Evolutionary conservation across 2,329 filamentous ascomycete species (phyloP).

Genomic region (Fusarium sp.): DNA sequence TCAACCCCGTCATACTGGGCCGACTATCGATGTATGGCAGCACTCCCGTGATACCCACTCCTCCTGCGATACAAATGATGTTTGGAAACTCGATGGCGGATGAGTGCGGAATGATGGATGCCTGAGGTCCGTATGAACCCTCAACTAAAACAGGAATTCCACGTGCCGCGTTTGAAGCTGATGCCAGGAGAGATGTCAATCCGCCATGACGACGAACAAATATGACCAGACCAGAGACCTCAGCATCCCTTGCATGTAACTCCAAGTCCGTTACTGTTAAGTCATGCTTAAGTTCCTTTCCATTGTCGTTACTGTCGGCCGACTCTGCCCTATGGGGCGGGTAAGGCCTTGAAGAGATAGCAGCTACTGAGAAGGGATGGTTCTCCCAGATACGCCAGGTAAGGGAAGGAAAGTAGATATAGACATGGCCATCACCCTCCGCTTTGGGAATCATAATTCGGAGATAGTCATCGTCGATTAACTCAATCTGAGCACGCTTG

Average conservation of each 20-base stretch:
- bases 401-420: constrained; percentile 46
- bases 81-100: constrained; percentile 33
- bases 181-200: constrained; percentile 35
- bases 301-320: background rate
- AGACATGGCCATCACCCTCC: constrained; percentile 43
- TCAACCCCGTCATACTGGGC: constrained; percentile 18
- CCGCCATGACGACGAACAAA: constrained; percentile 44
- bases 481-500: constrained; percentile 40
- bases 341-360: constrained; percentile 15
- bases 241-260: constrained; percentile 14
- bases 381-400: constrained; percentile 49
- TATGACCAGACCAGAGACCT: constrained; percentile 40
- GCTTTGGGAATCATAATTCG: constrained; percentile 43
- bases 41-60: constrained; percentile 47
- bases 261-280: background rate
- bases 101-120: background rate
- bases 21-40: constrained; percentile 40
- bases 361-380: constrained; percentile 48
- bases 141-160: constrained; percentile 46
- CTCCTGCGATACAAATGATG: constrained; percentile 45
- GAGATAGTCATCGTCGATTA: constrained; percentile 46
- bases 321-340: background rate
- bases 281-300: background rate
- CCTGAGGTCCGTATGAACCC: constrained; percentile 41
- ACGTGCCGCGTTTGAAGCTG: constrained; percentile 1